phyloP scores from a whole-genome alignment of 176 grass and related monocot genomes.

The Chloris gayana region DNA sequence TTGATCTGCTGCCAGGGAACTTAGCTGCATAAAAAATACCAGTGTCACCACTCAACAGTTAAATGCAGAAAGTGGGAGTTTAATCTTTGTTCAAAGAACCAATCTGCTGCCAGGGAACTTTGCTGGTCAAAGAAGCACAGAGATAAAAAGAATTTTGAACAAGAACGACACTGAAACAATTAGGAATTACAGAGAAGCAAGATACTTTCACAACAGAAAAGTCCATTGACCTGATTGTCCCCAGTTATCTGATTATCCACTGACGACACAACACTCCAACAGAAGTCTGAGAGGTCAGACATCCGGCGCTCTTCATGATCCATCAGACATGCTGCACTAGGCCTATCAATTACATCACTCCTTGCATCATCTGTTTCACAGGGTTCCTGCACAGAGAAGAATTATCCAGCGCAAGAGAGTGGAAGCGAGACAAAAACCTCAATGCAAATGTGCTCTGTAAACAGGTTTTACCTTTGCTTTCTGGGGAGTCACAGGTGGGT shows the following conservation, averaged over 20 bases:
- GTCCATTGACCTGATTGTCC: conserved; percentile 62
- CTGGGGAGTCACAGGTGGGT: conserved; percentile 32
- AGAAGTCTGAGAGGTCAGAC: conserved; percentile 91
- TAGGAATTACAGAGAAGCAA: not conserved
- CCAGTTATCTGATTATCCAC: conserved; percentile 65
- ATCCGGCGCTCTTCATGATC: conserved; percentile 85
- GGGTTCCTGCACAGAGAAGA: conserved; percentile 24
- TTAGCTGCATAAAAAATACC: conserved; percentile 54
- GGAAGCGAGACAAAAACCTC: not conserved
- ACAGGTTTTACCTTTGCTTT: conserved; percentile 41
- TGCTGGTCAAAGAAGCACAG: not conserved
- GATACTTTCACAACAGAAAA: not conserved
- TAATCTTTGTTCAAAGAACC: conserved; percentile 14
- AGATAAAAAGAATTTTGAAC: not conserved
- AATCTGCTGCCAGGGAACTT: too few species aligned
- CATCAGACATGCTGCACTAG: conserved; percentile 34
- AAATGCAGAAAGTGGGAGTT: not conserved
- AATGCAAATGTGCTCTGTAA: not conserved
- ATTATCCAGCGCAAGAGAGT: conserved; percentile 27
- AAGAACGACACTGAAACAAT: conserved; percentile 6
- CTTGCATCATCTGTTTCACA: conserved; percentile 34
- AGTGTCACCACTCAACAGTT: conserved; percentile 15
- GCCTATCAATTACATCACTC: conserved; percentile 32
- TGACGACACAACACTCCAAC: conserved; percentile 87
- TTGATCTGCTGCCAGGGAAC: conserved; percentile 65